These are phyloP conservation scores for Salix brachista DNA, from an alignment of 345 rosid species.

Conservation along the genomic window DNA sequence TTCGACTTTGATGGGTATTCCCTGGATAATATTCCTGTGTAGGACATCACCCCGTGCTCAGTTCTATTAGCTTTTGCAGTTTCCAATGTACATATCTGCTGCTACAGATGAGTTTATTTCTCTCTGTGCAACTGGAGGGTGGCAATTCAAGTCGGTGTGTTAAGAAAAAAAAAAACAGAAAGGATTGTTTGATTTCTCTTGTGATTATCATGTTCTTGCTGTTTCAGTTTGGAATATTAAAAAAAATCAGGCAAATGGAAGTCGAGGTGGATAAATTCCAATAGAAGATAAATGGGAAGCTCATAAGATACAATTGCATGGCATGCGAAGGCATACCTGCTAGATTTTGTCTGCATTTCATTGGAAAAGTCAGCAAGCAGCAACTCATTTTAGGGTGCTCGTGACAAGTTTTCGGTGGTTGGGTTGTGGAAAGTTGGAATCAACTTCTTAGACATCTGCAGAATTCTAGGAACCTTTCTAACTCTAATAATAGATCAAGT, in stretches of 20 bases:
- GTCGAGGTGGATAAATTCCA: constrained; percentile 2
- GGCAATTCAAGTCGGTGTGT: constrained; percentile 8
- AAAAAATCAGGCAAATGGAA: constrained; percentile 12
- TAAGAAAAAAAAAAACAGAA: background rate
- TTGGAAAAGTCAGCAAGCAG: constrained; percentile 37
- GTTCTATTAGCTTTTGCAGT: constrained; percentile 9
- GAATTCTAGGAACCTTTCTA: constrained; percentile 46
- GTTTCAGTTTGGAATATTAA: constrained; percentile 13
- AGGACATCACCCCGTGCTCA: constrained; percentile 15
- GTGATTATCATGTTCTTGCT: constrained; percentile 31
- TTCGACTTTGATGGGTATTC: constrained; percentile 78
- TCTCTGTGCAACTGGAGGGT: constrained; percentile 19
- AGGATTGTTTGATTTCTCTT: constrained; percentile 16
- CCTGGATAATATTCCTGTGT: constrained; percentile 65
- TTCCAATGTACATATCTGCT: constrained; percentile 39
- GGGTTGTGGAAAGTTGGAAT: constrained; percentile 13
- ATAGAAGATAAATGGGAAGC: constrained; percentile 15
- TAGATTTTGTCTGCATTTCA: constrained; percentile 42
- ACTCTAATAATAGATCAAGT: constrained; percentile 36
- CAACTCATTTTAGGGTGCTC: constrained; percentile 37
- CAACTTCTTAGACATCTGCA: constrained; percentile 33
- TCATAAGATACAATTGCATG: constrained; percentile 31
- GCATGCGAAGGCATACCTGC: constrained; percentile 46
- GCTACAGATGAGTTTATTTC: constrained; percentile 10
- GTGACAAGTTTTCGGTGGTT: constrained; percentile 21